These are phyloP conservation scores for Penicillium chermesinum DNA, from an alignment of 495 filamentous ascomycete species.

Conservation along the genomic window DNA sequence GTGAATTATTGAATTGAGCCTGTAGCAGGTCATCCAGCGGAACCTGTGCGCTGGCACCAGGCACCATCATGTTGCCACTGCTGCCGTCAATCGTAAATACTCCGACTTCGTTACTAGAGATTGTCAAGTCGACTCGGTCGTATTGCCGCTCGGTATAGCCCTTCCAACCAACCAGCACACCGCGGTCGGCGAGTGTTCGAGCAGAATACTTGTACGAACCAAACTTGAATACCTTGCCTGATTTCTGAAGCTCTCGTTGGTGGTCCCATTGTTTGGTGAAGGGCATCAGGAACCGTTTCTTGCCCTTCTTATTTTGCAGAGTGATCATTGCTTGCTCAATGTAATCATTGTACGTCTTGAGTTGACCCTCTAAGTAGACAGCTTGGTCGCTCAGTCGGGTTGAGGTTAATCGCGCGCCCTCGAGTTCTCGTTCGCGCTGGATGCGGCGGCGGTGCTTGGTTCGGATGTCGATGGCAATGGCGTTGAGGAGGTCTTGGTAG, in stretches of 20 bases:
- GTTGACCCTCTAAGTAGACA: conserved; percentile 83
- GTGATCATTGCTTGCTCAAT: conserved; percentile 98
- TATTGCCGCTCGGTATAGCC: conserved; percentile 82
- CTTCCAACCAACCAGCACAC: conserved; percentile 83
- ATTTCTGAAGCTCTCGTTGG: conserved; percentile 85
- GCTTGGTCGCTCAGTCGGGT: conserved; percentile 86
- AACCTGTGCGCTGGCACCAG: conserved; percentile 84
- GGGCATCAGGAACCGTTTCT: conserved; percentile 89
- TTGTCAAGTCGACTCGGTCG: conserved; percentile 88
- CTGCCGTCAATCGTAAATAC: conserved; percentile 91
- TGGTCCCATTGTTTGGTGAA: conserved; percentile 99
- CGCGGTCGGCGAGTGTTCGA: conserved; percentile 82
- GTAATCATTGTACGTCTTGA: conserved; percentile 97
- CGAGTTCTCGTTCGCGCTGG: conserved; percentile 83
- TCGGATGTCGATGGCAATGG: conserved; percentile 92
- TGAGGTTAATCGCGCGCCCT: conserved; percentile 80
- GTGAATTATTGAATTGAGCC: conserved; percentile 92
- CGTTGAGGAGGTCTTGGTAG: conserved; percentile 96
- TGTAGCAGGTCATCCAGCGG: conserved; percentile 91
- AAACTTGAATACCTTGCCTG: conserved; percentile 91
- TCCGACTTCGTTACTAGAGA: conserved; percentile 90
- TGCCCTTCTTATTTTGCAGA: conserved; percentile 95
- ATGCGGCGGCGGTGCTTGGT: conserved; percentile 91
- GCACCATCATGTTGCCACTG: conserved; percentile 90
- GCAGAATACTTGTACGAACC: conserved; percentile 96